These are phyloP conservation scores for Stemphylium beticola DNA, from an alignment of 2,329 filamentous ascomycete genomes.

Conservation along the genomic window DNA sequence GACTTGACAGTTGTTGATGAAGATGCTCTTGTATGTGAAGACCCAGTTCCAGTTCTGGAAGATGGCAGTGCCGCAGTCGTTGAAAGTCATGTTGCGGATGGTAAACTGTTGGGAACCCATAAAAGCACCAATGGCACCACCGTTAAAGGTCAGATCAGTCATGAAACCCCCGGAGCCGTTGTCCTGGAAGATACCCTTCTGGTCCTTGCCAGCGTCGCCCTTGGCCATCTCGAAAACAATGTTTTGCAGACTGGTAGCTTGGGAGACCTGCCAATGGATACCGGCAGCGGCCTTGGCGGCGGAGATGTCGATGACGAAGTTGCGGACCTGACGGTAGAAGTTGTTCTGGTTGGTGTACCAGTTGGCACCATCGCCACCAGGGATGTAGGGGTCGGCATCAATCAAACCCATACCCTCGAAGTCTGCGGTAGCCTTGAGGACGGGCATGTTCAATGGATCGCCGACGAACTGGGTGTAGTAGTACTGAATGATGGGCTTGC, in stretches of 20 bases:
- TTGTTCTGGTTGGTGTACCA: conserved; percentile 63
- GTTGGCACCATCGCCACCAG: conserved; percentile 60
- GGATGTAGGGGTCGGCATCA: conserved; percentile 83
- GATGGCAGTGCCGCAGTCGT: conserved; percentile 56
- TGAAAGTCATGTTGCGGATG: conserved; percentile 58
- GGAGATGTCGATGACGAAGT: conserved; percentile 59
- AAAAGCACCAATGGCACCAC: conserved; percentile 65
- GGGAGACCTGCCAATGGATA: conserved; percentile 72
- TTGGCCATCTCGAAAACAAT: conserved; percentile 64
- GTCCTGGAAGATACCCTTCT: conserved; percentile 67
- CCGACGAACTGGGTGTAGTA: conserved; percentile 96
- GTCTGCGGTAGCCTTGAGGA: conserved; percentile 66
- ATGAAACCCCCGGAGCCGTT: conserved; percentile 67
- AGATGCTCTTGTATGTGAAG: conserved; percentile 56
- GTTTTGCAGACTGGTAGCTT: conserved; percentile 69
- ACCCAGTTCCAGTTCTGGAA: conserved; percentile 64
- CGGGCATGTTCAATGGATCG: conserved; percentile 74
- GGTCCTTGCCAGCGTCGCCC: conserved; percentile 53
- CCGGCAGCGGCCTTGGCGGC: conserved; percentile 51
- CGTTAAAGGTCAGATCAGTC: conserved; percentile 65
- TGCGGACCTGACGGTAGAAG: conserved; percentile 63
- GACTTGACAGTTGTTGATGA: conserved; percentile 55
- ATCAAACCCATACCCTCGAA: conserved; percentile 90
- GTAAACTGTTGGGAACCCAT: conserved; percentile 70
- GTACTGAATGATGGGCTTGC: conserved; percentile 77